Base-by-base conservation (phyloP, 805 yeast species). In the Helenozyma rhizophorensis region DNA sequence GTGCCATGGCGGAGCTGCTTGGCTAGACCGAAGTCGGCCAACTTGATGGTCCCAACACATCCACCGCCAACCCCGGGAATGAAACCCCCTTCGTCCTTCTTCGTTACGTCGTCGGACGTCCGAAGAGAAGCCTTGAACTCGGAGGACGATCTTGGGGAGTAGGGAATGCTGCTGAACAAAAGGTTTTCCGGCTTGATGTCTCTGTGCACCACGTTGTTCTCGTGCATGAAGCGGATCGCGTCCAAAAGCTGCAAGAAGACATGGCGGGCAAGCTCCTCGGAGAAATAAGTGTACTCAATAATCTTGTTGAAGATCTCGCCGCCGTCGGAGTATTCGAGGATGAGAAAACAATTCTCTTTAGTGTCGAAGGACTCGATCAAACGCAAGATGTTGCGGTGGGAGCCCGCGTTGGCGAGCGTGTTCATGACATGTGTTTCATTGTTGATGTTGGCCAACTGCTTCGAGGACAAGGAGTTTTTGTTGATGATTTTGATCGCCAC, bases 1-100 rank as follows among this genome's bases (percentile, higher is more conserved):
- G 39, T 34, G 30, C 80, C 74, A 50, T 83, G 85, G 80, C 88
- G 83, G 21, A 90, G 78, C 53, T 88, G 85, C 59, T 93, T 93
- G 3, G 96, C 86, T 13, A 93, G 65, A 0, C 98, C 98, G 61
- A 93, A 93, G 59, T 93, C 98, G 1, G 97, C 97, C 32, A 93
- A 66, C 57, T 90, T 90, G 21, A 93, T 88, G 11, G 65, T 49
- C 7, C 97, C 98, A 45, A 93, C 83, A 10, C 89, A 85, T 34
- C 96, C 98, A 28, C 94, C 95, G 21, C 98, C 98, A 14, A 84
- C 63, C 9, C 84, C 84, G 4, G 83, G 80, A 8, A 58, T 59
- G 48, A 89, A 93, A 40, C 72, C 76, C 33, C 98, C 98, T 63
- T 93, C 98, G 53, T 90, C 97, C 10, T 67, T 62, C 55, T 93